Evolutionary conservation across 1,139 yeast species (phyloP).

Genomic region (Candida sanyaensis): DNA sequence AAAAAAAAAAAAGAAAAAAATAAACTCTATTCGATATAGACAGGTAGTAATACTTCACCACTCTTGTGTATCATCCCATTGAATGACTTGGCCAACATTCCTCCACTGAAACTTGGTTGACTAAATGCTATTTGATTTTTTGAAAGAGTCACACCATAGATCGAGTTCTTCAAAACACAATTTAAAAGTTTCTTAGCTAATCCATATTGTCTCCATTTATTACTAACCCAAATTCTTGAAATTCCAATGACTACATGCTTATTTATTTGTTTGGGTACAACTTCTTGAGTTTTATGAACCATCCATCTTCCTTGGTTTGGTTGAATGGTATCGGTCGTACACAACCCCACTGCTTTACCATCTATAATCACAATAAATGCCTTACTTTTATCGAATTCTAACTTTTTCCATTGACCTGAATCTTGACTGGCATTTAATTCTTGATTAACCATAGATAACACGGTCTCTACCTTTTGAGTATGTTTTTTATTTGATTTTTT

Average conservation of each 20-base stretch:
- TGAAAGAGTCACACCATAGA: conserved; percentile 53
- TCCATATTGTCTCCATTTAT: conserved; percentile 52
- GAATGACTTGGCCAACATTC: conserved; percentile 51
- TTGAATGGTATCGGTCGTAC: conserved; percentile 43
- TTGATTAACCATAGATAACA: conserved; percentile 53
- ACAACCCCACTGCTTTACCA: conserved; percentile 52
- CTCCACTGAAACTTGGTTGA: conserved; percentile 69
- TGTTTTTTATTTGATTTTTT: conserved; percentile 21
- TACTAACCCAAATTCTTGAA: conserved; percentile 66
- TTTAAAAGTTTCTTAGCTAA: conserved; percentile 48
- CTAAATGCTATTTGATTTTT: conserved; percentile 60
- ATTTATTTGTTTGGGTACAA: conserved; percentile 39
- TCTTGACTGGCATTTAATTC: conserved; percentile 63
- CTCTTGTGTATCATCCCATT: conserved; percentile 53
- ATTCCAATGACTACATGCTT: conserved; percentile 48
- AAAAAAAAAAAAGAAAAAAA: background rate
- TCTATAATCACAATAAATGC: conserved; percentile 48
- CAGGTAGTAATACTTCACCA: conserved; percentile 53
- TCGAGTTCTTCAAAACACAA: conserved; percentile 37
- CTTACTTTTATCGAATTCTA: conserved; percentile 26
- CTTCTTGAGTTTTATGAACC: conserved; percentile 33
- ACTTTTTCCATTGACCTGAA: conserved; percentile 46
- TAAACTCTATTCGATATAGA: conserved; percentile 39
- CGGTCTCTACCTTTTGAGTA: conserved; percentile 24
- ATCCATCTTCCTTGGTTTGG: conserved; percentile 48